Conservation (phyloP, 2,329 filamentous ascomycete genomes). For the Elsinoe ampelina region DNA sequence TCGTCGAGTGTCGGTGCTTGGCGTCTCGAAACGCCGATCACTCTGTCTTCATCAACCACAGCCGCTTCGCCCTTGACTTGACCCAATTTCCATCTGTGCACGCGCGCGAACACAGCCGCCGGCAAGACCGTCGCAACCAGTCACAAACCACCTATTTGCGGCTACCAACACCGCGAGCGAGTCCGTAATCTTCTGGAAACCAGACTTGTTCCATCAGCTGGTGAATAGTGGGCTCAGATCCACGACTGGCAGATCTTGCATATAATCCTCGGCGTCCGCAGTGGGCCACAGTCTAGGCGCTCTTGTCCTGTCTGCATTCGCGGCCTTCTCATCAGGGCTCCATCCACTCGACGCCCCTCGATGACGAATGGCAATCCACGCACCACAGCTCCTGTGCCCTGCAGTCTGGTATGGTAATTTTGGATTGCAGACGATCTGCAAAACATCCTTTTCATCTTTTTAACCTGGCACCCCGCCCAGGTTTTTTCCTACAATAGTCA, state of each 20-base stretch:
- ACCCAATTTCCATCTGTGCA: slow-evolving; percentile 3
- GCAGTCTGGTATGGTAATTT: slow-evolving; percentile 4
- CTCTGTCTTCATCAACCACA: neutral
- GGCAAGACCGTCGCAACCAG: neutral
- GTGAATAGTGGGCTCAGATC: neutral
- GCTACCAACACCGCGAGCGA: slow-evolving; percentile 3
- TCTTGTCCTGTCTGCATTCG: slow-evolving; percentile 10
- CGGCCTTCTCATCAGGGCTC: neutral
- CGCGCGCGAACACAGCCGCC: slow-evolving; percentile 3
- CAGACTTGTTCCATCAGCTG: neutral
- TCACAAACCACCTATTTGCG: slow-evolving; percentile 2
- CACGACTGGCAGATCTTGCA: slow-evolving; percentile 2
- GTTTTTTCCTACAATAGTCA: neutral
- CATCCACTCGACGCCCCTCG: neutral
- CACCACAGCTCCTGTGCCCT: slow-evolving; percentile 7
- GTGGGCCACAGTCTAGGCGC: slow-evolving; percentile 1
- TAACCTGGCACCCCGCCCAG: neutral
- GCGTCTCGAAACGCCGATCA: neutral
- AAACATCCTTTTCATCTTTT: neutral
- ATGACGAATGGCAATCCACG: slow-evolving; percentile 11
- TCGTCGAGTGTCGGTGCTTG: neutral
- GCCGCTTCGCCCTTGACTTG: too few relatives aligned
- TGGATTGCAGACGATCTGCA: slow-evolving; percentile 6
- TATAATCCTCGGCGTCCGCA: neutral
- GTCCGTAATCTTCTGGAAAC: slow-evolving; percentile 3